A percentile compares a stretch with the other conserved stretches of the same genome.
phyloP scores from a whole-genome alignment of 768 basidiomycete genomes.

The Mycena rebaudengoi region DNA sequence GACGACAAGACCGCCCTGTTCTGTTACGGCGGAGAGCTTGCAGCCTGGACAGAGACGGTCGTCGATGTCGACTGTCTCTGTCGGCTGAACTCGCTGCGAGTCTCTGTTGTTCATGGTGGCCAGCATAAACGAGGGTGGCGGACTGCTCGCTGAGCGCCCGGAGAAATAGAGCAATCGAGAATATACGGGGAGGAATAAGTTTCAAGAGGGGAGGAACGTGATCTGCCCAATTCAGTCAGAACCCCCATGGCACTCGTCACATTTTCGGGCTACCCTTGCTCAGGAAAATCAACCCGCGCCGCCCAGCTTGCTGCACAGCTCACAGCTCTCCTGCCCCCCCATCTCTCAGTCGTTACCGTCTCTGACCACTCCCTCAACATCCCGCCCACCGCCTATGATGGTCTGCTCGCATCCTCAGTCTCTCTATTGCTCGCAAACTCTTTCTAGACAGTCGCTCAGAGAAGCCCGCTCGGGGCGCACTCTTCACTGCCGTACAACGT shows the following conservation, averaged over 20 bases:
- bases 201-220: background rate
- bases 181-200: constrained; percentile 26
- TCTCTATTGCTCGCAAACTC: constrained; percentile 1
- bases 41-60: constrained; percentile 85
- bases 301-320: constrained; percentile 68
- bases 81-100: no score
- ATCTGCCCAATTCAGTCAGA: constrained; percentile 7
- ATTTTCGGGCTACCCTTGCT: constrained; percentile 85
- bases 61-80: constrained; percentile 45
- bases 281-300: constrained; percentile 86
- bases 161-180: constrained; percentile 3
- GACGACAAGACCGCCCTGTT: constrained; percentile 88
- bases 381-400: constrained; percentile 73
- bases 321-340: constrained; percentile 61
- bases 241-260: constrained; percentile 88
- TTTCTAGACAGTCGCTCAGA: constrained; percentile 77
- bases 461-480: constrained; percentile 85
- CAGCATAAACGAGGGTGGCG: constrained; percentile 33
- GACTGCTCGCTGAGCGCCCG: constrained; percentile 40
- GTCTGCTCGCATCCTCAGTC: constrained; percentile 48
- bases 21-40: constrained; percentile 80
- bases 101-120: constrained; percentile 35
- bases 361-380: constrained; percentile 81
- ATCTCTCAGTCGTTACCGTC: constrained; percentile 56
- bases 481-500: constrained; percentile 86